Conservation (phyloP, 331 rosid genomes). For the Pyracantha coccinea region DNA sequence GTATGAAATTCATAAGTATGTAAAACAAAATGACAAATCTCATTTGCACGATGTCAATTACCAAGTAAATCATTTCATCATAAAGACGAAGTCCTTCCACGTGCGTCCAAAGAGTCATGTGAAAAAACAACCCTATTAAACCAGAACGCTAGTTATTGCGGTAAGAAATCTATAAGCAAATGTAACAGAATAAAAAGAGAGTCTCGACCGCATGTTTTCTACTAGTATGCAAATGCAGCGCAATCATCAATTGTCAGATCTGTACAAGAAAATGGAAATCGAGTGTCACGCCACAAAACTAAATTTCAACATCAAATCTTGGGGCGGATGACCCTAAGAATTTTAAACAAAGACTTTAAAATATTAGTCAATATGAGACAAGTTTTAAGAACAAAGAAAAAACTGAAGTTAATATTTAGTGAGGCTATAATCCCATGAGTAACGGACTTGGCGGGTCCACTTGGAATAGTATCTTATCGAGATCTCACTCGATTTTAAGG, state of each 20-base stretch:
- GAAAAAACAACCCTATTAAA: background rate
- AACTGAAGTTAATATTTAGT: background rate
- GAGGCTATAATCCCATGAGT: background rate
- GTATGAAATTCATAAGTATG: too few relatives aligned
- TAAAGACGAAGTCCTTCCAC: too few relatives aligned
- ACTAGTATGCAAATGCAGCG: background rate
- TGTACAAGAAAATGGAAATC: too few relatives aligned
- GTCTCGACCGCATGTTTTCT: background rate
- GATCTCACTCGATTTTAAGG: too few relatives aligned
- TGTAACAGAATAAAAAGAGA: background rate
- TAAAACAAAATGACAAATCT: too few relatives aligned
- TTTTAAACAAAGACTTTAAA: background rate
- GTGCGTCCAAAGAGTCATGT: background rate
- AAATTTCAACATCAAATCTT: background rate
- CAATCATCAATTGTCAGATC: background rate
- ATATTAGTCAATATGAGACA: background rate
- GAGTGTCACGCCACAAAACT: too few relatives aligned
- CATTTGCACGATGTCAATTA: too few relatives aligned
- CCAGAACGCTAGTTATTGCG: background rate
- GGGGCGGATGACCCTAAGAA: background rate
- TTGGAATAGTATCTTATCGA: too few relatives aligned
- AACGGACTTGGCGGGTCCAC: constrained; percentile 21
- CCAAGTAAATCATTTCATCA: too few relatives aligned
- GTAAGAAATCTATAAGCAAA: background rate
- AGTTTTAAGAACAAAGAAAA: background rate